Evolutionary conservation across 2,329 filamentous ascomycete species (phyloP).

Genomic region (Sordariomycetes sp.): DNA sequence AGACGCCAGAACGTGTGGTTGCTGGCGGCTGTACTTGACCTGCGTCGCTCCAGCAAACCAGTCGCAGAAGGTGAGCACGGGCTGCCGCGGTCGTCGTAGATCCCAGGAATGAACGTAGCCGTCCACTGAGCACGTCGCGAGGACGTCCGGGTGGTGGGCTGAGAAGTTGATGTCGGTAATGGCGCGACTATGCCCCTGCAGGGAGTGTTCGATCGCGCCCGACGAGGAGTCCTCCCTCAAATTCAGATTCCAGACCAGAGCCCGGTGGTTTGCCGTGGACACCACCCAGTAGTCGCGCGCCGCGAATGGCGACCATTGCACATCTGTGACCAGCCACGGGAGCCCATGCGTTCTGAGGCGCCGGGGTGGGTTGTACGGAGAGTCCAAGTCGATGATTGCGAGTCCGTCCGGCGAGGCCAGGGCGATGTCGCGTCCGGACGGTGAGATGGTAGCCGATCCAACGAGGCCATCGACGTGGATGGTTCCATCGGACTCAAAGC

Average conservation of each 20-base stretch:
- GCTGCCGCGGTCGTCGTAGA: slow-evolving; percentile 62
- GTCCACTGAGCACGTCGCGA: slow-evolving; percentile 87
- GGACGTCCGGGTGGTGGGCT: slow-evolving; percentile 78
- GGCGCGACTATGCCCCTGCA: slow-evolving; percentile 74
- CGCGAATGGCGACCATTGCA: slow-evolving; percentile 94
- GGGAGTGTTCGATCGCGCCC: slow-evolving; percentile 72
- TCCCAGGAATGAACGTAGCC: slow-evolving; percentile 94
- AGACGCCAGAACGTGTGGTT: slow-evolving; percentile 79
- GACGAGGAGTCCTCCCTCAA: slow-evolving; percentile 63
- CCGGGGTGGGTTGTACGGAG: slow-evolving; percentile 76
- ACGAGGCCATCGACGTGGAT: slow-evolving; percentile 77
- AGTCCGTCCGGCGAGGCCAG: slow-evolving; percentile 84
- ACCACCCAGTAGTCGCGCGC: slow-evolving; percentile 86
- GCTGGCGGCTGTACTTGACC: slow-evolving; percentile 87
- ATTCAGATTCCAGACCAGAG: slow-evolving; percentile 86
- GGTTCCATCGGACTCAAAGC: slow-evolving; percentile 75
- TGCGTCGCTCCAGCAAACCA: slow-evolving; percentile 92
- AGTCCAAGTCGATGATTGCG: slow-evolving; percentile 87
- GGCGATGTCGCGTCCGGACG: slow-evolving; percentile 81
- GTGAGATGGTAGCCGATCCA: slow-evolving; percentile 87
- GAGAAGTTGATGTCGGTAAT: slow-evolving; percentile 98
- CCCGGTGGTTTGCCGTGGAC: slow-evolving; percentile 90
- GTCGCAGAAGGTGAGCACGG: slow-evolving; percentile 76
- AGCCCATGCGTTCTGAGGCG: slow-evolving; percentile 74
- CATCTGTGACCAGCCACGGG: slow-evolving; percentile 91